Evolutionary conservation across 1,284 basidiomycete species (phyloP), one percentile per base, ranked within the genome.

Genomic region (Microbotryum violaceum): DNA sequence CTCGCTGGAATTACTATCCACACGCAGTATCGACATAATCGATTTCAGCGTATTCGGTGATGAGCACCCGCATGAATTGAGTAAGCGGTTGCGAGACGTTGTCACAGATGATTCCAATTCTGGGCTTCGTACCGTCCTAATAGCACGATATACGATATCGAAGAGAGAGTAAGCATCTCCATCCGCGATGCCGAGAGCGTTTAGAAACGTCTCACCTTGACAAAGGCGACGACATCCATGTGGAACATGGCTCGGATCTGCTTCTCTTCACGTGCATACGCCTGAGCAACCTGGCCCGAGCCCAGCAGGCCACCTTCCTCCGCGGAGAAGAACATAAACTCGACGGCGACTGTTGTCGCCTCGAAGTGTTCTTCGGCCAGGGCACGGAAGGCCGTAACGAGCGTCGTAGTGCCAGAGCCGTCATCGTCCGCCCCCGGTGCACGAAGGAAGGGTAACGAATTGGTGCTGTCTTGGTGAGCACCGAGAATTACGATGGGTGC

Each of bases 401-500:
- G 91, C 10, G 91, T 91, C 63, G 93, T 90, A 33, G 85, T 88
- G 58, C 94, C 94, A 64, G 88, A 91, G 20, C 84, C 94, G 74
- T 97, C 94, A 70, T 91, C 90, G 77, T 85, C 83, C 44, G 82
- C 14, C 33, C 86, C 89, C 68, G 92, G 91, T 23, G 91, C 89
- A 60, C 87, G 83, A 31, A 89, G 78, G 80, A 92, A 93, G 8
- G 90, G 91, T 83, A 71, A 56, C 16, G 65, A 57, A 76, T 91
- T 91, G 27, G 87, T 89, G 62, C 86, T 89, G 72, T 97, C 94
- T 75, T 91, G 91, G 75, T 97, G 94, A 49, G 92, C 91, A 44
- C 85, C 85, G 23, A 54, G 31, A 27, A 86, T 82, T 10, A 80
- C 79, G 21, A 82, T 69, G 16, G 65, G 60, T n/a, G 69, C 59